Percentiles rank a stretch among this genome's conserved stretches.
Evolutionary conservation across 768 basidiomycete genomes (phyloP).

Genomic region (Suillus brevipes): DNA sequence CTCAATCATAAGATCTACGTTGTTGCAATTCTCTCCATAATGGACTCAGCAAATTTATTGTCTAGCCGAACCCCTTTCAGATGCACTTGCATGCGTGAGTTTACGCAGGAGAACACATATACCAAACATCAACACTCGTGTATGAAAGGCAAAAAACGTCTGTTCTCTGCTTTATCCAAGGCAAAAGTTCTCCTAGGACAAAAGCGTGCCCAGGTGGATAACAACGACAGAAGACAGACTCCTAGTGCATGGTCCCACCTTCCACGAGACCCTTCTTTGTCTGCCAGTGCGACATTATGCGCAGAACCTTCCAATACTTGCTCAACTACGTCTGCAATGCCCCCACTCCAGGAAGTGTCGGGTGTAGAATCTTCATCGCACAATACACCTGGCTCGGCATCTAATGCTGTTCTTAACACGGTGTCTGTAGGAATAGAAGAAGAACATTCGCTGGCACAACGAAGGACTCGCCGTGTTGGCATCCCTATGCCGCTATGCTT

Average conservation of each 20-base stretch:
- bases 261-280: accelerated
- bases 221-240: not conserved
- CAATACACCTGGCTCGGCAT: not conserved
- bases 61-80: not conserved
- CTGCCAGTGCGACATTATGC: not conserved
- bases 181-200: not conserved
- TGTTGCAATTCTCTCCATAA: too few species aligned
- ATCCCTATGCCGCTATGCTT: not conserved
- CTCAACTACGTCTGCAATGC: too few species aligned
- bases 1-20: too few species aligned
- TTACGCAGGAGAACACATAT: not conserved
- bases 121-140: not conserved
- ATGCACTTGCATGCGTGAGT: not conserved
- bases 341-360: too few species aligned
- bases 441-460: not conserved
- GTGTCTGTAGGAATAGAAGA: not conserved
- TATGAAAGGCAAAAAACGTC: not conserved
- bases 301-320: too few species aligned
- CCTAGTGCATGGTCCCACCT: too few species aligned
- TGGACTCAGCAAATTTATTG: too few species aligned
- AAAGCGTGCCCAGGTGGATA: not conserved
- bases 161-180: not conserved
- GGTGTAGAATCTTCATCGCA: not conserved
- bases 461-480: not conserved
- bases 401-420: too few species aligned